Base-by-base conservation (phyloP, 1,139 yeast genomes). In the Saccharomyces hybrid region DNA sequence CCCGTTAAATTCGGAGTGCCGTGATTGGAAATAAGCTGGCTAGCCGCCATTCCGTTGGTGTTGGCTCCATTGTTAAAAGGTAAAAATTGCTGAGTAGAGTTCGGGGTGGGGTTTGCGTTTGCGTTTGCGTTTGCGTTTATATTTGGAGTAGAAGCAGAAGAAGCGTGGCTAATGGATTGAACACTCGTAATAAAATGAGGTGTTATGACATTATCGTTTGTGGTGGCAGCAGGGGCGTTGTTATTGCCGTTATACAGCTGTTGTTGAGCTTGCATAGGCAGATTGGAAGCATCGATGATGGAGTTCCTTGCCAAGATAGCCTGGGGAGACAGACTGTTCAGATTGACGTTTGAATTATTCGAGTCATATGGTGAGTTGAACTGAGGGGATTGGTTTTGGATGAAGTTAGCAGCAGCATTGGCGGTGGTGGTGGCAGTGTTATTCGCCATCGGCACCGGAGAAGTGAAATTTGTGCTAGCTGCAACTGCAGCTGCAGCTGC, bases 241-340 rank as follows among this genome's bases (percentile, higher is more conserved):
- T 16, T 47, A 34, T 26, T 47, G 19, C 32, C 11, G 34, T 14
- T 9, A 42, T 49, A 47, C 12, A 42, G 51, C 48, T 31, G 38
- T 47, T 42, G 48, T 19, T 24, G 42, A 48, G 11, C 11, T 48
- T 38, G 44, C 12, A 16, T 2, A 16, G 44, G 47, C 24, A 51
- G n/a, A 29, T 46, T 51, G n/a, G 47, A 44, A 24, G 53, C 29
- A n/a, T 58, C 62, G 21, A 65, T 54, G 4, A 61, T 58, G 1
- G 68, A 59, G 31, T 65, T 63, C 38, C 64, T 61, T 14, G 70
- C 66, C 48, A 68, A 54, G 9, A 68, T 68, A 1, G 65, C 70
- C 48, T 66, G 71, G 6, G 71, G 70, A 9, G 71, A 66, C 24
- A 69, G 48, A 28, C 59, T 58, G 26, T 29, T 34, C n/a, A 16